A percentile compares a stretch with the other conserved stretches of the same genome.
Evolutionary conservation across 331 rosid genomes (phyloP).

Genomic region (Quercus lobata): DNA sequence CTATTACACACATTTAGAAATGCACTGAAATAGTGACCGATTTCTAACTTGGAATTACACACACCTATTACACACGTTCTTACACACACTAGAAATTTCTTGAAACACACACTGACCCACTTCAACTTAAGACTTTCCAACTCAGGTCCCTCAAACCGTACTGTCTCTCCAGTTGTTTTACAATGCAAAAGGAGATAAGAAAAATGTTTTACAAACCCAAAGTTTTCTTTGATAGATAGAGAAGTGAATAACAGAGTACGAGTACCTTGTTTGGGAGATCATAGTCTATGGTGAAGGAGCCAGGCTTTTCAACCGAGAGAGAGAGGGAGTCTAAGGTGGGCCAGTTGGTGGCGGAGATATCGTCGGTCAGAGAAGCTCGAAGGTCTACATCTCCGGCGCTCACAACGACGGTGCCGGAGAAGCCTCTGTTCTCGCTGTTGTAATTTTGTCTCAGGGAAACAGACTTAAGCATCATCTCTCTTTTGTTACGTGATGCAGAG

Average conservation of each 20-base stretch:
- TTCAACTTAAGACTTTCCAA: too few relatives aligned
- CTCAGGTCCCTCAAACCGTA: too few relatives aligned
- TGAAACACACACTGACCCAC: too few relatives aligned
- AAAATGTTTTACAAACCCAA: not conserved
- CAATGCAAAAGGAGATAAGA: not conserved
- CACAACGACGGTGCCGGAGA: not conserved
- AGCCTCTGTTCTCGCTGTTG: not conserved
- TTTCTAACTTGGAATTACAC: too few relatives aligned
- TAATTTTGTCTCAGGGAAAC: not conserved
- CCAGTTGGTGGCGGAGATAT: not conserved
- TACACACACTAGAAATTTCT: too few relatives aligned
- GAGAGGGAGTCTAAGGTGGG: not conserved
- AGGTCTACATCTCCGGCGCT: not conserved
- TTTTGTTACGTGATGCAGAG: too few relatives aligned
- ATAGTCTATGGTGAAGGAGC: not conserved
- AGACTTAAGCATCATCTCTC: not conserved
- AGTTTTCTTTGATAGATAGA: not conserved
- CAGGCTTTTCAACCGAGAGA: not conserved
- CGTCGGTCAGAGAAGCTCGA: conserved; percentile 1
- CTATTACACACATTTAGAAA: too few relatives aligned
- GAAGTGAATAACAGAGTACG: not conserved
- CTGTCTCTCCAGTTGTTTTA: not conserved
- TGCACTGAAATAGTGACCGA: too few relatives aligned
- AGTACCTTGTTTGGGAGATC: conserved; percentile 3
- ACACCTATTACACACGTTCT: too few relatives aligned